phyloP scores from a whole-genome alignment of 1,284 basidiomycete genomes.

The Malassezia slooffiae region DNA sequence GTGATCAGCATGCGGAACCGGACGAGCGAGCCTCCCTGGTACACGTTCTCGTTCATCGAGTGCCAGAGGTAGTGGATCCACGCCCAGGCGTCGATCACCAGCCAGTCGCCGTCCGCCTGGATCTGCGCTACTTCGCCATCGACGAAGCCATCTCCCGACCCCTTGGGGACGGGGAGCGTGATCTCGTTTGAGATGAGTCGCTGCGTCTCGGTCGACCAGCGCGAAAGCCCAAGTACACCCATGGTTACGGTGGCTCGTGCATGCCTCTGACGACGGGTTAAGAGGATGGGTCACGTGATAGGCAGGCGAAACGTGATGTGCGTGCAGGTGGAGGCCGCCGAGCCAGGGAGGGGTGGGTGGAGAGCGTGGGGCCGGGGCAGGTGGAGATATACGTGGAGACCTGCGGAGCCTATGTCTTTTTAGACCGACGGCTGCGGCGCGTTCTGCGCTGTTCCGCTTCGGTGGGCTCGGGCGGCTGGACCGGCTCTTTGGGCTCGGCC shows the following conservation, averaged over 20 bases:
- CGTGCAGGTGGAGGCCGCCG: too few relatives aligned
- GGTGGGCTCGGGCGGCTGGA: too few relatives aligned
- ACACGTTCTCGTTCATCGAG: conserved; percentile 18
- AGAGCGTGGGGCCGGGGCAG: too few relatives aligned
- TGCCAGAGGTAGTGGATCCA: conserved; percentile 18
- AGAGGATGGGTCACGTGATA: too few relatives aligned
- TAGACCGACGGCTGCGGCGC: too few relatives aligned
- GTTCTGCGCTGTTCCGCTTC: too few relatives aligned
- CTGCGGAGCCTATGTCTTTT: too few relatives aligned
- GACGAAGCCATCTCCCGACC: conserved; percentile 1
- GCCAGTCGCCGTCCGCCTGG: conserved; percentile 12
- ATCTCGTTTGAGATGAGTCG: conserved; percentile 13
- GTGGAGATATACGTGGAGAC: too few relatives aligned
- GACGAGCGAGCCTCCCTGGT: conserved; percentile 14
- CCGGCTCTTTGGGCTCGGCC: too few relatives aligned
- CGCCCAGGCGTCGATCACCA: conserved; percentile 16
- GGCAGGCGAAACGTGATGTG: conserved; percentile 1
- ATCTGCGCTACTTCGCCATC: conserved; percentile 11
- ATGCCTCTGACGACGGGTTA: too few relatives aligned
- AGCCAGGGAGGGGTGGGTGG: too few relatives aligned
- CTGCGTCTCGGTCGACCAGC: conserved; percentile 14
- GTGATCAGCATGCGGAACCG: conserved; percentile 8
- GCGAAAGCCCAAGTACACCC: conserved; percentile 16
- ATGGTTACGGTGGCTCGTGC: conserved; percentile 1
- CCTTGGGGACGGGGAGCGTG: conserved; percentile 9